A percentile compares a stretch with the other conserved stretches of the same genome.
Evolutionary conservation across 495 filamentous ascomycete species (phyloP).

Genomic region (Amniculicola lignicola): DNA sequence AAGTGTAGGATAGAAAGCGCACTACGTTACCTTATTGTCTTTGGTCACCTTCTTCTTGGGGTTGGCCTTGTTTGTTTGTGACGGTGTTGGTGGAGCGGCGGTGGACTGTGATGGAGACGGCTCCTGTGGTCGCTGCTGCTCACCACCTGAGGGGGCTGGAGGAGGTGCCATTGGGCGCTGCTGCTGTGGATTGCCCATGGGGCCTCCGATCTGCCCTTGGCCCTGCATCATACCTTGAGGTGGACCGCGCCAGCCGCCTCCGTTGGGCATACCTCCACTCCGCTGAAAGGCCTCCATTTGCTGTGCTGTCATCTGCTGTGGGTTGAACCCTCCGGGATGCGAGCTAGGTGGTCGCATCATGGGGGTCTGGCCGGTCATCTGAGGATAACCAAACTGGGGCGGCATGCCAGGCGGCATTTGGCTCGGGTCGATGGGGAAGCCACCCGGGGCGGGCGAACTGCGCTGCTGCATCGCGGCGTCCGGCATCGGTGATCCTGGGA

Average conservation of each 20-base stretch:
- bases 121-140: constrained; percentile 62
- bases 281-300: constrained; percentile 37
- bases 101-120: constrained; percentile 74
- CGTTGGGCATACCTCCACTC: constrained; percentile 41
- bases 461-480: constrained; percentile 71
- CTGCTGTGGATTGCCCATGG: constrained; percentile 74
- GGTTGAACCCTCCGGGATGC: constrained; percentile 64
- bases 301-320: constrained; percentile 46
- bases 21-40: constrained; percentile 65
- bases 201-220: constrained; percentile 39
- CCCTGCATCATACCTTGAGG: constrained; percentile 29
- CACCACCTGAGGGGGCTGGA: constrained; percentile 66
- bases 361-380: constrained; percentile 48
- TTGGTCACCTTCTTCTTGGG: constrained; percentile 82
- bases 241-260: constrained; percentile 33
- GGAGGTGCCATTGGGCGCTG: constrained; percentile 79
- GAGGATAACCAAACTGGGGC: constrained; percentile 43
- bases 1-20: constrained; percentile 32
- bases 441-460: constrained; percentile 79
- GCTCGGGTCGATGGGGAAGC: constrained; percentile 61
- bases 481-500: constrained; percentile 78
- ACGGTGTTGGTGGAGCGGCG: constrained; percentile 83
- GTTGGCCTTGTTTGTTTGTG: constrained; percentile 69
- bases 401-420: constrained; percentile 57
- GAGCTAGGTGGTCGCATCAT: constrained; percentile 81